Conservation (phyloP, 1,284 basidiomycete genomes). For the Boletellus deceptivus region DNA sequence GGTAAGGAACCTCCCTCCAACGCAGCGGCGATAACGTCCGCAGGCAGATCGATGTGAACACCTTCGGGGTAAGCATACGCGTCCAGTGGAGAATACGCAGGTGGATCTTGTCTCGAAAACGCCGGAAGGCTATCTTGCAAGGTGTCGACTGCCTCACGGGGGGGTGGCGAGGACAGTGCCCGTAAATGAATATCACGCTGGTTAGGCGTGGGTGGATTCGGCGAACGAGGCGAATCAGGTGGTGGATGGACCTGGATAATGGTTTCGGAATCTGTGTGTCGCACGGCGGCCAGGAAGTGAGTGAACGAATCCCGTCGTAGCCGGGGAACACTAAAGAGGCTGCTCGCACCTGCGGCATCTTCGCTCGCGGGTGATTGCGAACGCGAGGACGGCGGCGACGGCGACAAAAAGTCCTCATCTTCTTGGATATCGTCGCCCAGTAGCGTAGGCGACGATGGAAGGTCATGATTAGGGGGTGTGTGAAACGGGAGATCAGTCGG, state of each 20-base stretch:
- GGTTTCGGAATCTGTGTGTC: constrained; percentile 60
- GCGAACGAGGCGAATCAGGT: constrained; percentile 70
- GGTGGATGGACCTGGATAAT: constrained; percentile 69
- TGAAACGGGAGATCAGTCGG: constrained; percentile 66
- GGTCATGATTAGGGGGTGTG: constrained; percentile 46
- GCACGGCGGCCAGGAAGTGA: constrained; percentile 55
- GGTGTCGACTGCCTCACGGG: constrained; percentile 23
- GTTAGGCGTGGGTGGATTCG: constrained; percentile 77
- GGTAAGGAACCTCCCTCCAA: constrained; percentile 67
- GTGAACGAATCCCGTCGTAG: constrained; percentile 57
- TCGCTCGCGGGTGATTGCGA: constrained; percentile 53
- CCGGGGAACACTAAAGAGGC: constrained; percentile 71
- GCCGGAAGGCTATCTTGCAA: constrained; percentile 21
- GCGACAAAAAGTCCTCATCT: constrained; percentile 32
- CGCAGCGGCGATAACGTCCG: constrained; percentile 78
- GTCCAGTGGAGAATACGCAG: constrained; percentile 80
- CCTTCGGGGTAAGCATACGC: constrained; percentile 77
- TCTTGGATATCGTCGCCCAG: constrained; percentile 22
- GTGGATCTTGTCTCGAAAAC: constrained; percentile 59
- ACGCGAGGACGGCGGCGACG: constrained; percentile 41
- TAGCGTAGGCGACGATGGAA: constrained; percentile 45
- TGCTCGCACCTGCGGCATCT: constrained; percentile 67
- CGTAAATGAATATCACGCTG: constrained; percentile 75
- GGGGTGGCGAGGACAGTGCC: constrained; percentile 46
- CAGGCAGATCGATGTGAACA: constrained; percentile 78